phyloP scores from a whole-genome alignment of 345 rosid genomes.

The Salix exigua region DNA sequence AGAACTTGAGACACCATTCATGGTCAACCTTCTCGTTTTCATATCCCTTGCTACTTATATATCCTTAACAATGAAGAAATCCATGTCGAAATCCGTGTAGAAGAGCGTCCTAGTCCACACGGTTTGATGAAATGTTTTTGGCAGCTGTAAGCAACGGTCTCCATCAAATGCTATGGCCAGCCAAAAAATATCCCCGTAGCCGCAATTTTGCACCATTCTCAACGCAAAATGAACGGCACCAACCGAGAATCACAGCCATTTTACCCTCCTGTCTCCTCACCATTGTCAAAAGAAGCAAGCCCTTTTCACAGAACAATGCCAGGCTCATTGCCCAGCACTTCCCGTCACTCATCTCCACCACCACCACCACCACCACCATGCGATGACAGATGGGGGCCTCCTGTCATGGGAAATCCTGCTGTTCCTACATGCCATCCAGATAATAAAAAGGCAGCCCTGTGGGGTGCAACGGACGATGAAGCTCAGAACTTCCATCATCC shows the following conservation, averaged over 20 bases:
- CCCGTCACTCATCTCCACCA: neutral
- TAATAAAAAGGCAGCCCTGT: conserved; percentile 55
- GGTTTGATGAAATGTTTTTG: neutral
- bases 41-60: too few relatives aligned
- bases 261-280: conserved; percentile 12
- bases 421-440: conserved; percentile 53
- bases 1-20: too few relatives aligned
- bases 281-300: conserved; percentile 1
- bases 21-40: too few relatives aligned
- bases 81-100: too few relatives aligned
- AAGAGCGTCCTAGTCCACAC: neutral
- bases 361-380: neutral
- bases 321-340: neutral
- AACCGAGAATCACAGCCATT: conserved; percentile 11
- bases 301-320: conserved; percentile 17
- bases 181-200: neutral
- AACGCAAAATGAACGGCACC: conserved; percentile 19
- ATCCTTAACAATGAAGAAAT: too few relatives aligned
- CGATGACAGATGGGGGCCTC: conserved; percentile 48
- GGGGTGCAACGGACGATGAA: conserved; percentile 37
- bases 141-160: neutral
- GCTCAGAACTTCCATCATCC: conserved; percentile 40
- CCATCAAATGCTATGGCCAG: neutral
- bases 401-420: conserved; percentile 54
- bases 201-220: neutral